phyloP scores from a whole-genome alignment of 306 rosid species.

The Rubus parviflorus region DNA sequence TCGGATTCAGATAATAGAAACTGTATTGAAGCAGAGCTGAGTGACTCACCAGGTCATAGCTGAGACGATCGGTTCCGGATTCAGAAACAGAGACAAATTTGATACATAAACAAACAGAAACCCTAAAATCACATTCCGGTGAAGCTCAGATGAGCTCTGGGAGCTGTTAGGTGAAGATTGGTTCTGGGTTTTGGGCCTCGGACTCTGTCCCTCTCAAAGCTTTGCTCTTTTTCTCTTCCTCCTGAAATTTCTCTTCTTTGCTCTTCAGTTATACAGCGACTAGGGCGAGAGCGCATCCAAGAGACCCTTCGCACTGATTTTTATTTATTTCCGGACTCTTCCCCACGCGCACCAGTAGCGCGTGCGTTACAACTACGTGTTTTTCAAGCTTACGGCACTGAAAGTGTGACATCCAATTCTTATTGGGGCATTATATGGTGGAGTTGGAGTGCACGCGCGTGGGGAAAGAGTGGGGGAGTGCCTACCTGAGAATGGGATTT shows the following conservation, averaged over 20 bases:
- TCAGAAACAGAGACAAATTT: not conserved
- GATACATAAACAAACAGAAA: slow-evolving; percentile 26
- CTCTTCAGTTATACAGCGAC: slow-evolving; percentile 28
- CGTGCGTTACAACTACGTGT: not conserved
- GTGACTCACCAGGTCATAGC: slow-evolving; percentile 37
- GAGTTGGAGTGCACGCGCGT: slow-evolving; percentile 32
- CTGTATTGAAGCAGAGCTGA: slow-evolving; percentile 6
- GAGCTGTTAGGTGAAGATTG: slow-evolving; percentile 25
- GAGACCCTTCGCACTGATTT: slow-evolving; percentile 26
- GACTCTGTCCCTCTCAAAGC: not conserved
- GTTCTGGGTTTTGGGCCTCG: not conserved
- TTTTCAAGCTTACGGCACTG: too few species aligned
- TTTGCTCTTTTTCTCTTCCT: slow-evolving; percentile 17
- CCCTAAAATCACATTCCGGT: slow-evolving; percentile 57
- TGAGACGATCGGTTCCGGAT: slow-evolving; percentile 26
- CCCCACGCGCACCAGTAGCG: slow-evolving; percentile 16
- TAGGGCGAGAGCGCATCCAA: slow-evolving; percentile 48
- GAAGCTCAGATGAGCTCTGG: slow-evolving; percentile 2
- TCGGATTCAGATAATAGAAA: slow-evolving; percentile 26
- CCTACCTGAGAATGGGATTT: not conserved
- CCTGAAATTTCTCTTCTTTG: slow-evolving; percentile 13
- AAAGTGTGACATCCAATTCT: too few species aligned
- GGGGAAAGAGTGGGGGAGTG: not conserved
- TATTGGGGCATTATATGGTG: not conserved
- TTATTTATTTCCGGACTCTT: not conserved